These are phyloP conservation scores for Phaeotremella skinneri DNA, from an alignment of 768 basidiomycete species.

Conservation along the genomic window DNA sequence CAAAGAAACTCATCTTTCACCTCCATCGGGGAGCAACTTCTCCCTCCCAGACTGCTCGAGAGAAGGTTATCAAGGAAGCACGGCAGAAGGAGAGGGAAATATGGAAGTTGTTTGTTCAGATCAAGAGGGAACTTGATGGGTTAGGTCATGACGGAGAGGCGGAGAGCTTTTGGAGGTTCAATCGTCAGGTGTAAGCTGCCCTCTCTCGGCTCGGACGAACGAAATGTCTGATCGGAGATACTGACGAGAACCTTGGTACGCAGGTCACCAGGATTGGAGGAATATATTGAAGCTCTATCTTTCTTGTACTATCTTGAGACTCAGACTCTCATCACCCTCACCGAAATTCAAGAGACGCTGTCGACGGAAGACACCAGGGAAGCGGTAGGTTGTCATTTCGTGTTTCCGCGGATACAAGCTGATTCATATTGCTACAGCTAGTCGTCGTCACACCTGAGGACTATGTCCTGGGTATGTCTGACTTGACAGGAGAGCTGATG, in stretches of 20 bases:
- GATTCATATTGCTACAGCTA: conserved; percentile 56
- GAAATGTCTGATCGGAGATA: conserved; percentile 56
- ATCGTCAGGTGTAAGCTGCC: conserved; percentile 45
- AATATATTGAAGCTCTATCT: conserved; percentile 90
- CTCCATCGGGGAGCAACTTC: conserved; percentile 66
- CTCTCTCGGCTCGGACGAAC: not conserved
- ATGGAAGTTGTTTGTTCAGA: conserved; percentile 61
- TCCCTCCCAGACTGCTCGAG: conserved; percentile 25
- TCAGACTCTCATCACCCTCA: conserved; percentile 61
- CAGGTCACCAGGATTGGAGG: conserved; percentile 67
- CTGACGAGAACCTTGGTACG: too few relatives aligned
- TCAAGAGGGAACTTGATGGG: conserved; percentile 54
- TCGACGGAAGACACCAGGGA: conserved; percentile 60
- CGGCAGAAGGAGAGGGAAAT: conserved; percentile 67
- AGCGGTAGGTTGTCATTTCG: conserved; percentile 57
- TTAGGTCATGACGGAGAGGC: conserved; percentile 17
- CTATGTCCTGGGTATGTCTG: conserved; percentile 87
- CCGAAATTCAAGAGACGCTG: conserved; percentile 65
- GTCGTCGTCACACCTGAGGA: conserved; percentile 75
- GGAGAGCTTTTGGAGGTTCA: conserved; percentile 45
- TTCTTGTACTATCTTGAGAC: conserved; percentile 81
- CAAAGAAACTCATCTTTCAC: conserved; percentile 91
- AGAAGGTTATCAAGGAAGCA: conserved; percentile 47
- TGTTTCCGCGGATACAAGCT: not conserved
- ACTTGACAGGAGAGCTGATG: conserved; percentile 97